phyloP scores from a whole-genome alignment of 2,329 filamentous ascomycete species.

The Phaeosphaeria sp. region DNA sequence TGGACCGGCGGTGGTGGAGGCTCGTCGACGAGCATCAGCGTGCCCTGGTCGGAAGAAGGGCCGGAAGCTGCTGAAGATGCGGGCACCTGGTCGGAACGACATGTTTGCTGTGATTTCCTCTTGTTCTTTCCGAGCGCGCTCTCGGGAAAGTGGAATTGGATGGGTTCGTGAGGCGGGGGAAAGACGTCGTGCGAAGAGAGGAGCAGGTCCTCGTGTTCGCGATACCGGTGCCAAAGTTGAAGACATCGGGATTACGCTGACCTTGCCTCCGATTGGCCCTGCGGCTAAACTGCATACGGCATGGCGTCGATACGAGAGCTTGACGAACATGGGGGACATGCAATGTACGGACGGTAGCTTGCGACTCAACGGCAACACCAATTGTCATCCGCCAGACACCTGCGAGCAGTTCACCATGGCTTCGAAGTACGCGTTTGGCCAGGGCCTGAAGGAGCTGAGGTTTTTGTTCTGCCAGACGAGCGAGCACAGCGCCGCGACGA shows the following conservation, averaged over 20 bases:
- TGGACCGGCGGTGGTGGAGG: conserved; percentile 70
- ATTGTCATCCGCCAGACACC: conserved; percentile 19
- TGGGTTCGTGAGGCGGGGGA: conserved; percentile 56
- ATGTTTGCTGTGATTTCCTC: conserved; percentile 46
- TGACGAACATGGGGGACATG: conserved; percentile 21
- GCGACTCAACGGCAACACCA: conserved; percentile 13
- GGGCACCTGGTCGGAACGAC: conserved; percentile 64
- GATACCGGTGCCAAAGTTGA: conserved; percentile 24
- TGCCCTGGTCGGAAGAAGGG: conserved; percentile 54
- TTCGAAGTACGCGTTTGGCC: conserved; percentile 88
- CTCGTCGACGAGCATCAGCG: conserved; percentile 66
- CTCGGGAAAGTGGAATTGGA: conserved; percentile 8
- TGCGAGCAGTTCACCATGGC: conserved; percentile 69
- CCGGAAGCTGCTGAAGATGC: conserved; percentile 62
- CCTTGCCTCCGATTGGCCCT: conserved; percentile 29
- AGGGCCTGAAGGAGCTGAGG: conserved; percentile 89
- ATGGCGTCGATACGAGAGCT: conserved; percentile 23
- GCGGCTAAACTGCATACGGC: conserved; percentile 7
- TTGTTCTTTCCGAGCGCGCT: not conserved
- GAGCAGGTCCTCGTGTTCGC: conserved; percentile 5
- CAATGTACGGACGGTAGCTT: not conserved
- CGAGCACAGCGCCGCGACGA: conserved; percentile 84
- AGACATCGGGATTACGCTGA: conserved; percentile 34
- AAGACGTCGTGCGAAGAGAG: conserved; percentile 12
- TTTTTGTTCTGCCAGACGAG: conserved; percentile 97